These are phyloP conservation scores for Calonectria multiphialidica DNA, from an alignment of 2,329 filamentous ascomycete species.

Conservation along the genomic window DNA sequence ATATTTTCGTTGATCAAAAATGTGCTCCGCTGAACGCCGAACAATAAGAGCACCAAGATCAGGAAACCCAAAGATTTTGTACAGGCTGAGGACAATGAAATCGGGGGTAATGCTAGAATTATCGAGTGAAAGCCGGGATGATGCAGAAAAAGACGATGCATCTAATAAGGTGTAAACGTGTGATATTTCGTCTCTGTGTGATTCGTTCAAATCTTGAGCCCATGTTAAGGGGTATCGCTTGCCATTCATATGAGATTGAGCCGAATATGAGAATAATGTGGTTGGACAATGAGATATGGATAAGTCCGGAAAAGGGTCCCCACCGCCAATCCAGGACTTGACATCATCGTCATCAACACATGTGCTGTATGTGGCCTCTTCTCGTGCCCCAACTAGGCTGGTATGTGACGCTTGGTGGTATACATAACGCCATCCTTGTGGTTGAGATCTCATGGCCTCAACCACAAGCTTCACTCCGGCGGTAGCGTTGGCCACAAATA, in stretches of 20 bases:
- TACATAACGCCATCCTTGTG: constrained; percentile 81
- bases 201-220: constrained; percentile 62
- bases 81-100: constrained; percentile 89
- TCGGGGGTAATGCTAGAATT: constrained; percentile 76
- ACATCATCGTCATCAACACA: constrained; percentile 78
- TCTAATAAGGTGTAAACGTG: constrained; percentile 80
- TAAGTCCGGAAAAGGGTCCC: constrained; percentile 43
- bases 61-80: constrained; percentile 98
- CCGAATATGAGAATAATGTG: constrained; percentile 82
- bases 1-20: constrained; percentile 78
- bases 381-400: constrained; percentile 84
- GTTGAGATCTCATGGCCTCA: constrained; percentile 78
- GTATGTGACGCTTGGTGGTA: constrained; percentile 91
- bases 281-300: constrained; percentile 38
- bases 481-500: constrained; percentile 94
- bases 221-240: constrained; percentile 79
- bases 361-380: constrained; percentile 72
- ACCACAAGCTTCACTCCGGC: constrained; percentile 89
- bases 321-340: constrained; percentile 70
- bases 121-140: constrained; percentile 79
- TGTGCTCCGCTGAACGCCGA: constrained; percentile 73
- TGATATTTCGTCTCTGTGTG: constrained; percentile 27
- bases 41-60: constrained; percentile 90
- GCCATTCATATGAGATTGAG: constrained; percentile 94
- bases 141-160: constrained; percentile 84